phyloP scores from a whole-genome alignment of 2,329 filamentous ascomycete species.

The Claviceps quebecensis region DNA sequence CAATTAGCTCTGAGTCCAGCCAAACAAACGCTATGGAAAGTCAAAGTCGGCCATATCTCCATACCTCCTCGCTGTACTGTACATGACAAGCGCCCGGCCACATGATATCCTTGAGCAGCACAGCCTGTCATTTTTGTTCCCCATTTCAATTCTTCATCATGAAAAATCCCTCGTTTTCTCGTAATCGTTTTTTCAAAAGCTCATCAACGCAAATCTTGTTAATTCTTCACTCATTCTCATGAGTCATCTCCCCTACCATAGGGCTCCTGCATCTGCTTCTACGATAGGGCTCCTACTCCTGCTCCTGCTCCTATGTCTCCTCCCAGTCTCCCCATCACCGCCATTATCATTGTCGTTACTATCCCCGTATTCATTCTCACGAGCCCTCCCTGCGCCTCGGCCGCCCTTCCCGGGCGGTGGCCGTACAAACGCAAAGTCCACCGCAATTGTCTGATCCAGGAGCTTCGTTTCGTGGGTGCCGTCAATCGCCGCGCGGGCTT shows the following conservation, averaged over 20 bases:
- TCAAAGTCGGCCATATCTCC: too few species aligned
- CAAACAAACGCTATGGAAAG: too few species aligned
- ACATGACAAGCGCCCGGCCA: too few species aligned
- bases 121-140: too few species aligned
- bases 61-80: too few species aligned
- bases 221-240: constrained; percentile 13
- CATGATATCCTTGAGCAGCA: too few species aligned
- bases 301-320: constrained; percentile 26
- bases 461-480: constrained; percentile 64
- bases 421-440: constrained; percentile 76
- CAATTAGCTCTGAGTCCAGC: too few species aligned
- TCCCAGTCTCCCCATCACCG: not conserved
- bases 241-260: constrained; percentile 11
- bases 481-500: constrained; percentile 71
- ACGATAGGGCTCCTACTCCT: constrained; percentile 26
- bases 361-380: constrained; percentile 12
- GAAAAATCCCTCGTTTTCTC: too few species aligned
- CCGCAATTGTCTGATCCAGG: constrained; percentile 65
- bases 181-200: too few species aligned
- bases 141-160: too few species aligned
- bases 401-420: constrained; percentile 48
- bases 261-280: constrained; percentile 16
- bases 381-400: constrained; percentile 20
- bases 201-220: too few species aligned
- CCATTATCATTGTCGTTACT: constrained; percentile 8